Base-by-base conservation (phyloP, 768 basidiomycete species). In the Trametes cubensis region DNA sequence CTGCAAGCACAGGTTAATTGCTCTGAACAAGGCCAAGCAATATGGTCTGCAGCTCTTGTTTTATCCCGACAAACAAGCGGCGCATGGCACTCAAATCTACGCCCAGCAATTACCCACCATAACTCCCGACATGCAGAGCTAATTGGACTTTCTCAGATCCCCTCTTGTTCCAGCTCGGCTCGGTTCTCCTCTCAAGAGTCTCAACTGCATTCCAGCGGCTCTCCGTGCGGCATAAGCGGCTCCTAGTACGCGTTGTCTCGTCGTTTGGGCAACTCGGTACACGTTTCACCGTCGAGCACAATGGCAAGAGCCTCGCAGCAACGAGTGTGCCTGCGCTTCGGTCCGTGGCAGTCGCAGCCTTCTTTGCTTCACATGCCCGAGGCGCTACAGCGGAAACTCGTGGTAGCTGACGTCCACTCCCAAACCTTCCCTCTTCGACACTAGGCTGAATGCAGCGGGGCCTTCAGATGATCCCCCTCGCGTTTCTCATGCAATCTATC, bases 351-450 rank as follows among this genome's bases (percentile, higher is more conserved):
- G 28, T 30, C 21, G 45, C 34, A 39, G 18, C 8, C 49, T 57
- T 46, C 55, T 46, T 38, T 28, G 28, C 30, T 50, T 20, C 50
- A 17, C 42, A 42, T 44, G 25, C 47, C 53, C 60, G 55, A 30
- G 34, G 61, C 61, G 55, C 61, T 53, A 44, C 55, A 45, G 25
- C 41, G 44, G 15, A n/a, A 26, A 18, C 50, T 58, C 55, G 61
- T 62, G 55, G 28, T 57, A 15, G 42, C 52, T 62, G 61, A 57
- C 61, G 55, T 62, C 55, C 26, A 46, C 34, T 21, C 26, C 55
- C 41, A 28, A 47, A 40, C 23, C 59, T 45, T 48, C 34, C 52
- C 45, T 14, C 55, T 28, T 28, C 55, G 49, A 44, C 21, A 23
- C 61, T 62, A 62, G 49, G 38, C 61, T 56, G 25, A 23, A 57